These are phyloP conservation scores for Sarcodon sp. DNA, from an alignment of 768 basidiomycete species.

Conservation along the genomic window DNA sequence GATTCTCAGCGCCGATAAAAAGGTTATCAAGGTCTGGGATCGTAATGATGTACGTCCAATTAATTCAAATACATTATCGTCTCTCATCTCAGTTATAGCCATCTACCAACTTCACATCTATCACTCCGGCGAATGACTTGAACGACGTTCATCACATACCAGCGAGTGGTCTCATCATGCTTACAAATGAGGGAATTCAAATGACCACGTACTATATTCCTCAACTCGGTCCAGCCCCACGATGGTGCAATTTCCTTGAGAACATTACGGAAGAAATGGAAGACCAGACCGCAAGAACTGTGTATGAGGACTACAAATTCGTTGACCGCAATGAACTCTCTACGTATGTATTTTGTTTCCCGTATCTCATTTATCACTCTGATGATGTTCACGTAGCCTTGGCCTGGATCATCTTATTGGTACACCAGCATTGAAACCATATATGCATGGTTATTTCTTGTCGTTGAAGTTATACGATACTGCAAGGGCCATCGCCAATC, in stretches of 20 bases:
- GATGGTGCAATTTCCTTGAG: constrained; percentile 97
- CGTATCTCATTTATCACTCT: not conserved
- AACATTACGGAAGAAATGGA: constrained; percentile 99
- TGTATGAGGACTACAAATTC: constrained; percentile 98
- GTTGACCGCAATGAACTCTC: constrained; percentile 78
- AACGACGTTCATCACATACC: constrained; percentile 88
- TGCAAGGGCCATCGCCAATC: constrained; percentile 91
- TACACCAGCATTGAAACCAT: constrained; percentile 91
- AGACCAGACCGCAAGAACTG: constrained; percentile 61
- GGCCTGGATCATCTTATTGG: constrained; percentile 94
- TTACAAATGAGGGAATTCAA: constrained; percentile 93
- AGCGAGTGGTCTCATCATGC: constrained; percentile 78
- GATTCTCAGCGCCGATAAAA: constrained; percentile 88
- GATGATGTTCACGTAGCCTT: constrained; percentile 42
- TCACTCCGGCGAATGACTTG: constrained; percentile 82
- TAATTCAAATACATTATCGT: constrained; percentile 23
- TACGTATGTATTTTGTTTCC: constrained; percentile 37
- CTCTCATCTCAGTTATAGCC: constrained; percentile 32
- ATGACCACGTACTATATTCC: constrained; percentile 94
- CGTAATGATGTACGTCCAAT: constrained; percentile 50
- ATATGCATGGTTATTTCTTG: constrained; percentile 99
- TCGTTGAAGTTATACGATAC: constrained; percentile 94
- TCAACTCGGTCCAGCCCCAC: constrained; percentile 90
- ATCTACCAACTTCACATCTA: constrained; percentile 76
- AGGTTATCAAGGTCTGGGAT: constrained; percentile 97